Evolutionary conservation across 345 rosid species (phyloP), one percentile per base, ranked within the genome.

Genomic region (Moricandia moricandioides): DNA sequence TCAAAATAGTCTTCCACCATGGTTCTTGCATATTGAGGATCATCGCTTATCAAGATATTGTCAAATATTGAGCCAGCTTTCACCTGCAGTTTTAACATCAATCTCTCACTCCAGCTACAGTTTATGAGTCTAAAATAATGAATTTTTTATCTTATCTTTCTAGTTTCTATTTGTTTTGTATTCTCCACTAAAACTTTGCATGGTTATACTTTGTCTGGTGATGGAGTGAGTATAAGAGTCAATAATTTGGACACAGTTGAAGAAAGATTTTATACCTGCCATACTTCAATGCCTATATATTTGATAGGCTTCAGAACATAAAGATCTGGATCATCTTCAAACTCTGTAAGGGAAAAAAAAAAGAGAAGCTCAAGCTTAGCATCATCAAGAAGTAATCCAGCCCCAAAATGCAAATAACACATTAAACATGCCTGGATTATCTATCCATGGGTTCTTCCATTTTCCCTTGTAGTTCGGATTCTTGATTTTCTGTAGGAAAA

Each of bases 321-420:
- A 70, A 93, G 89, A 70, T 93, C 96, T 1, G 97, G 98, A 78
- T 93, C 98, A 84, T 93, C 98, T 86, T 93, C 98, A 83, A 93
- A 93, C 82, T 93, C 98, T 93, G 84, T 5, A 43, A 13, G 17
- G 16, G 6, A 47, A 30, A 65, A 56, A 30, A 27, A 65, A 61
- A 54, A 30, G 8, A 70, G 70, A 67, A 74, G 27, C 52, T 54
- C 9, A 64, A 59, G 34, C 27, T 80, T 60, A 80, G 69, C 40
- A 29, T 40, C 21, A 33, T 21, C 45, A 17, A 43, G 49, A 71
- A 17, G 14, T 45, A 13, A 37, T 39, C 26, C 18, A 70, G 4
- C 67, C 33, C 67, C 17, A 49, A 47, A 70, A 51, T 11, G 56
- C 63, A 34, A 49, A 14, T 34, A 6, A 69, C 7, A 72, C 21